These are phyloP conservation scores for Apiospora sp. DNA, from an alignment of 2,329 filamentous ascomycete genomes.

Conservation along the genomic window DNA sequence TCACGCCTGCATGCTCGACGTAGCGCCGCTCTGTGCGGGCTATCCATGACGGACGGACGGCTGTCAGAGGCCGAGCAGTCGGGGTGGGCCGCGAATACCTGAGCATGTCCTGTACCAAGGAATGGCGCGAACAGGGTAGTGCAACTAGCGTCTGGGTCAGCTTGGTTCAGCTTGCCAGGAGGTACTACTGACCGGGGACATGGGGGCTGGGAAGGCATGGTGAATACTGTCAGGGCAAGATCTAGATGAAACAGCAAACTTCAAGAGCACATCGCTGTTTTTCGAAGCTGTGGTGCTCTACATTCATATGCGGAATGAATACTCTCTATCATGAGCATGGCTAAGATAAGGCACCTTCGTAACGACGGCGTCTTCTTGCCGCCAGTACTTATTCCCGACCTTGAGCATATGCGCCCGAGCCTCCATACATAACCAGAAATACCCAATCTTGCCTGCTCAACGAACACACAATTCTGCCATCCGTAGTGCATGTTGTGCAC, in stretches of 20 bases:
- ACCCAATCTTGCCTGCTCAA: not conserved
- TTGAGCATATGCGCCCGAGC: not conserved
- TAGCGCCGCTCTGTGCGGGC: not conserved
- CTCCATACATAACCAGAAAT: not conserved
- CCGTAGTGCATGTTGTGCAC: not conserved
- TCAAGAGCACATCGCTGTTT: not conserved
- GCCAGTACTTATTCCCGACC: not conserved
- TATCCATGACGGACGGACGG: not conserved
- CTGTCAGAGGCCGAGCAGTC: not conserved
- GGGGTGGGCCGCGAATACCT: constrained; percentile 4
- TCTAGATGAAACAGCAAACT: not conserved
- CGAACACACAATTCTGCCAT: not conserved
- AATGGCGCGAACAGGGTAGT: not conserved
- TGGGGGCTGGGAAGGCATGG: not conserved
- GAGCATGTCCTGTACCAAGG: not conserved
- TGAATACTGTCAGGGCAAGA: not conserved
- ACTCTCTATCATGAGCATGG: not conserved
- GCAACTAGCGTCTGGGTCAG: not conserved
- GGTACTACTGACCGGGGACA: not conserved
- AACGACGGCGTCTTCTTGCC: not conserved
- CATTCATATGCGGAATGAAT: not conserved
- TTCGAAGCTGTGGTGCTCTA: not conserved
- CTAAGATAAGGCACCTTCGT: not conserved
- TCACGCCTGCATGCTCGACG: not conserved
- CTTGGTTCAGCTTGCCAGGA: not conserved